Percentiles rank a stretch among this genome's conserved stretches.
Evolutionary conservation across 2,329 filamentous ascomycete species (phyloP).

Genomic region (Alternaria sp.): DNA sequence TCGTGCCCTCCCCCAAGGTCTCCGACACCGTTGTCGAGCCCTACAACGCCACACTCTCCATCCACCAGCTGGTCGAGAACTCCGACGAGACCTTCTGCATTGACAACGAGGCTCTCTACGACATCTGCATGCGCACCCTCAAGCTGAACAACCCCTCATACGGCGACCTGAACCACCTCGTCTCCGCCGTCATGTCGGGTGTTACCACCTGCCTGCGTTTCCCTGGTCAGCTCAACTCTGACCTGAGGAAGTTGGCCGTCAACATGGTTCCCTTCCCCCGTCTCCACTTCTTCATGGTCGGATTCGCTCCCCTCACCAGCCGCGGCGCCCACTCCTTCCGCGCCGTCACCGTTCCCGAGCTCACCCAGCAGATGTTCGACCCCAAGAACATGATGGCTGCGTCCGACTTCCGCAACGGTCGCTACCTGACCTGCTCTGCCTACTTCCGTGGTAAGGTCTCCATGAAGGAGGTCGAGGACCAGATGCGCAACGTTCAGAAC

Average conservation of each 20-base stretch:
- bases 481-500: conserved; percentile 99
- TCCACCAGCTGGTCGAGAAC: conserved; percentile 99
- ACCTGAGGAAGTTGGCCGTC: conserved; percentile 98
- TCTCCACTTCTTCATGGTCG: conserved; percentile 99
- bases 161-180: conserved; percentile 98
- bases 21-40: conserved; percentile 99
- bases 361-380: conserved; percentile 99
- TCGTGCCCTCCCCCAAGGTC: conserved; percentile 98
- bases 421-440: conserved; percentile 98
- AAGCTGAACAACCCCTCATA: conserved; percentile 99
- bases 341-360: conserved; percentile 94
- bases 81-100: conserved; percentile 99
- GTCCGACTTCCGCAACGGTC: conserved; percentile 99
- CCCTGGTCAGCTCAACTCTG: conserved; percentile 99
- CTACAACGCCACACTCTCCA: conserved; percentile 98
- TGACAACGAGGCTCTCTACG: conserved; percentile 99
- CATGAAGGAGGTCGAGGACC: conserved; percentile 99
- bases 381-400: conserved; percentile 99
- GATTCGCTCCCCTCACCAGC: conserved; percentile 97
- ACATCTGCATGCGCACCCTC: conserved; percentile 99
- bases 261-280: conserved; percentile 99
- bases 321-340: conserved; percentile 93
- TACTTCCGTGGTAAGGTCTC: conserved; percentile 99
- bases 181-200: conserved; percentile 99
- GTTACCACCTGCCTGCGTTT: conserved; percentile 98